phyloP scores from a whole-genome alignment of 2,329 filamentous ascomycete genomes.

The Fusarium algeriense region DNA sequence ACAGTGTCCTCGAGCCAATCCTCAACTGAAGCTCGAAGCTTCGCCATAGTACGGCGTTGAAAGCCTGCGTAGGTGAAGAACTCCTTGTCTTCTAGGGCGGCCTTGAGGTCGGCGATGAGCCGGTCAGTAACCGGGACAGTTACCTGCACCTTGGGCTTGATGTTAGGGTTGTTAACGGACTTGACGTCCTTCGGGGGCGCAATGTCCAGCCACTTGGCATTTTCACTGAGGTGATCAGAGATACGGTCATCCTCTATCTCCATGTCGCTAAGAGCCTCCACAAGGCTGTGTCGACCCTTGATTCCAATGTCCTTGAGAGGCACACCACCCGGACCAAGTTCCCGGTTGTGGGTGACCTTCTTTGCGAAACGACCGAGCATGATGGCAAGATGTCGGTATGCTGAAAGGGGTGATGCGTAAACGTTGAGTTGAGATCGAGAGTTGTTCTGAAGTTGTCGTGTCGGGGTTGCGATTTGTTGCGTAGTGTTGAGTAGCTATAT shows the following conservation, averaged over 20 bases:
- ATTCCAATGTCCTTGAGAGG: not conserved
- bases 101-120: not conserved
- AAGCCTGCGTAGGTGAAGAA: fast-evolving
- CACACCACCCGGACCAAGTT: not conserved
- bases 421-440: too few species aligned
- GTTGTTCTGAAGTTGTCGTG: too few species aligned
- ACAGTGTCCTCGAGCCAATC: not conserved
- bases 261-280: not conserved
- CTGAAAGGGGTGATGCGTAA: too few species aligned
- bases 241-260: fast-evolving
- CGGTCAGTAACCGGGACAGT: fast-evolving
- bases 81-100: not conserved
- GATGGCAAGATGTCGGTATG: fast-evolving
- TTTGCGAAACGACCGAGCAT: not conserved
- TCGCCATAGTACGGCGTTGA: fast-evolving
- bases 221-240: not conserved
- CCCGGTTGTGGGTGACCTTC: not conserved
- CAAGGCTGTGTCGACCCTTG: not conserved
- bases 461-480: not conserved
- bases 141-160: not conserved
- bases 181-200: not conserved
- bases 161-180: not conserved
- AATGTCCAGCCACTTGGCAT: not conserved
- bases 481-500: not conserved
- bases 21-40: fast-evolving